Base-by-base conservation (phyloP, 202 grass and related monocot species). In the Panicum hallii region DNA sequence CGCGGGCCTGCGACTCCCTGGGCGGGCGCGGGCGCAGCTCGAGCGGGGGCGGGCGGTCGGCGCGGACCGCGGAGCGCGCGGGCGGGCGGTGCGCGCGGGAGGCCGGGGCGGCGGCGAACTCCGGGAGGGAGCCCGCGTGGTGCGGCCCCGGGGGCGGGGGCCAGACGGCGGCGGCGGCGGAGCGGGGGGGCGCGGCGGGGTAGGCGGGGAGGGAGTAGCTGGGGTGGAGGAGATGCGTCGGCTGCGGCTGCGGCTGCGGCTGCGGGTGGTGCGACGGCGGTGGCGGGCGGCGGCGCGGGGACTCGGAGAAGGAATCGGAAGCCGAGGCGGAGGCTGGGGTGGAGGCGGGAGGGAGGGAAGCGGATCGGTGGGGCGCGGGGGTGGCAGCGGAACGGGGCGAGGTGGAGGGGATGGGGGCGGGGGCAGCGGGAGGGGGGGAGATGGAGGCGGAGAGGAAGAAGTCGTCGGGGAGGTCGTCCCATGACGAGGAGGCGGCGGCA, bases 391-490 rank as follows among this genome's bases (percentile, higher is more conserved):
- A 53, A 70, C 17, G 79, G 26, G 84, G 70, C 48, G 81, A 64
- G 84, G 82, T 56, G 48, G 74, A 84, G 81, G 7, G 82, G 58
- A 87, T 74, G 38, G 87, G 89, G 32, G 84, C 26, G 10, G 84
- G 77, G 58, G 45, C 46, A 13, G 77, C 28, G 14, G 46, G 14
- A 20, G 70, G 63, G 28, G 88, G 13, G 34, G 89, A 86, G 86
- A 91, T 82, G 82, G 89, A 89, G 20, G 89, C 81, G 89, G 80
- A 90, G 63, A 90, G 84, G 83, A 94, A 89, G 92, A 94, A 94
- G 38, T 94, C 89, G 8, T 91, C 92, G 75, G 92, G 89, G 43
- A 94, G 77, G 52, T 91, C 87, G 58, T 86, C 89, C 92, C 92
- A 94, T 64, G 80, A 14, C 83, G 92, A 82, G 43, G 91, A 42